Base-by-base conservation (phyloP, 1,139 yeast genomes). In the Nakaseomyces bracarensis region DNA sequence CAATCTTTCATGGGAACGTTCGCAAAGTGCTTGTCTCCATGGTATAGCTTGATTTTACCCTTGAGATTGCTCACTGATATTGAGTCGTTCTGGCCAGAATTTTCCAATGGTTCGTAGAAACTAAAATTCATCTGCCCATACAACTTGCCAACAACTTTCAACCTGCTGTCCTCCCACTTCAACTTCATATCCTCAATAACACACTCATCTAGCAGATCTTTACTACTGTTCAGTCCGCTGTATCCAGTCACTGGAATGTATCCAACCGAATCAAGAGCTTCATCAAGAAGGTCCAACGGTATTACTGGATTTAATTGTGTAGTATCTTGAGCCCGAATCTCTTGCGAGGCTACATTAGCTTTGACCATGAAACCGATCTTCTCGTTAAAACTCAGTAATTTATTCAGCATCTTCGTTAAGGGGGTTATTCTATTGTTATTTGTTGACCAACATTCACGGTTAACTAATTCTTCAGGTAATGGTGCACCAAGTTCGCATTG, bases 1-100 rank as follows among this genome's bases (percentile, higher is more conserved):
- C 72, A 69, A 7, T 57, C 58, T 3, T 46, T 45, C 49, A 68
- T 51, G 2, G 63, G 61, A 20, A 67, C 52, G 11, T 63, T 53
- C 4, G 67, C 57, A 49, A 68, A 67, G 42, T 58, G 60, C 4
- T 42, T 42, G 3, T 50, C 61, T 9, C 59, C 46, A 44, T 66
- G 67, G 35, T 47, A 58, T 19, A 68, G 47, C 30, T 53, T 51
- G 6, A 70, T 60, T 3, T 53, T 35, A 1, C 72, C 71, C 43
- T 60, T 61, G 1, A 67, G 53, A 11, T 51, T 49, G 13, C 53
- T 41, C 1, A 67, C 55, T 4, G 46, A 39, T 4, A 62, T 43
- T 3, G 49, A 41, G 13, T 58, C 53, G 20, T 53, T 48, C 1
- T 49, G 38, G 8, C 19, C 34, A 9, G 11, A 10, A 7, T 13